Percentiles rank a stretch among this genome's conserved stretches.
phyloP scores from a whole-genome alignment of 129 eudicot genomes.

The Artemisia argyi region DNA sequence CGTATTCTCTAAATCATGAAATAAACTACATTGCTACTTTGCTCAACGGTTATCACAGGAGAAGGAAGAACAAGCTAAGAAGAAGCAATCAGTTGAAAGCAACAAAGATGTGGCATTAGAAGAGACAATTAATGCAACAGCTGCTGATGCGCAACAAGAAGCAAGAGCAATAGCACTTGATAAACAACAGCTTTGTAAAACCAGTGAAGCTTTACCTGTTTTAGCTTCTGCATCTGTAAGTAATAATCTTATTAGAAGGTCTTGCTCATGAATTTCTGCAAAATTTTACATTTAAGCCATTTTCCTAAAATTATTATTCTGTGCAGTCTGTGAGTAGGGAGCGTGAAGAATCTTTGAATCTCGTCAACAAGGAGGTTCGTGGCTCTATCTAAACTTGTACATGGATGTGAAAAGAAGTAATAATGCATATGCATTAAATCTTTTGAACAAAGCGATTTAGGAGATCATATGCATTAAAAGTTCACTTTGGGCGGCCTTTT shows the following conservation, averaged over 20 bases:
- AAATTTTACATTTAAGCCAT: not conserved
- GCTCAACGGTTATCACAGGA: slow-evolving; percentile 39
- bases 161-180: not conserved
- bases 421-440: not conserved
- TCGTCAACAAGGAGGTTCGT: slow-evolving; percentile 33
- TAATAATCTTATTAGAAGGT: slow-evolving; percentile 2
- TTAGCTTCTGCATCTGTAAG: slow-evolving; percentile 95
- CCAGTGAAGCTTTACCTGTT: slow-evolving; percentile 28
- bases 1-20: too few species aligned
- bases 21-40: too few species aligned
- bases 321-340: slow-evolving; percentile 94
- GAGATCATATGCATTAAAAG: not conserved
- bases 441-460: not conserved
- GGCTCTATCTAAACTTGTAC: not conserved
- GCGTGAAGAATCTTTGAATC: slow-evolving; percentile 93
- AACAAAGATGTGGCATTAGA: slow-evolving; percentile 76
- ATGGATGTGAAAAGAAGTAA: not conserved
- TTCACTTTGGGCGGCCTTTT: not conserved
- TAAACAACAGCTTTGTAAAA: too few species aligned
- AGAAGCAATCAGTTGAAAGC: slow-evolving; percentile 43
- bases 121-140: slow-evolving; percentile 59
- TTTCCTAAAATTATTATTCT: slow-evolving; percentile 21
- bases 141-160: slow-evolving; percentile 63
- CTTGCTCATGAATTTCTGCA: not conserved
- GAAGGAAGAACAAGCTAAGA: slow-evolving; percentile 76